Evolutionary conservation across 805 yeast species (phyloP), one percentile per base, ranked within the genome.

Genomic region (Candida montana): DNA sequence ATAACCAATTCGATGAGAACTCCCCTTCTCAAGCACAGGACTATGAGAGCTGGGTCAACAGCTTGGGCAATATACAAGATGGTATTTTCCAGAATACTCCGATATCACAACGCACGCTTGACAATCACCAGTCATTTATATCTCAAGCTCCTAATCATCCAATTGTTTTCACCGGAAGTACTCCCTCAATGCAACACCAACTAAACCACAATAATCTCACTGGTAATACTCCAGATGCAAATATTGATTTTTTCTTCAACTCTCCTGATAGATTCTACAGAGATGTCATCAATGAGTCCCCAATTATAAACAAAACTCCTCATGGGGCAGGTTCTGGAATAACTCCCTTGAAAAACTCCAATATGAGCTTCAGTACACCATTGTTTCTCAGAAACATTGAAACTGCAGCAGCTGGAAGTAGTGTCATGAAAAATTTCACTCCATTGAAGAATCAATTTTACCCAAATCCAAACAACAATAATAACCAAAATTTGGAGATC

Each of bases 191-290:
- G 7, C 47, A 46, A 13, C 48, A 42, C 13, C 37, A 35, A 7
- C 5, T 27, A 5, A 37, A 33, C 21, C 35, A 37, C 6, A 20
- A 9, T 18, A 33, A 33, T 4, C 15, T 17, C 11, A 15, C 42
- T 26, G 38, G 35, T 11, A 42, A 29, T 20, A 36, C 35, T 3
- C 41, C 42, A 11, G 50, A 41, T 23, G 13, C 35, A 3, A 53
- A 47, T 24, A 27, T 36, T 2, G 52, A 50, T 28, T 11, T 36
- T n/a, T 47, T 47, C 28, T 51, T 50, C 42, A 48, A 56, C 38
- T 53, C 61, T 0, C 61, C 61, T 4, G 58, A 53, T 29, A 37
- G 58, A 13, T 54, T 56, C 33, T 56, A 54, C 35, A 49, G 55
- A 27, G 59, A 55, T 21, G 36, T 55, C 34, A 52, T 55, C 29